phyloP scores from a whole-genome alignment of 2,329 filamentous ascomycete species.

The Chaetomium sp. region DNA sequence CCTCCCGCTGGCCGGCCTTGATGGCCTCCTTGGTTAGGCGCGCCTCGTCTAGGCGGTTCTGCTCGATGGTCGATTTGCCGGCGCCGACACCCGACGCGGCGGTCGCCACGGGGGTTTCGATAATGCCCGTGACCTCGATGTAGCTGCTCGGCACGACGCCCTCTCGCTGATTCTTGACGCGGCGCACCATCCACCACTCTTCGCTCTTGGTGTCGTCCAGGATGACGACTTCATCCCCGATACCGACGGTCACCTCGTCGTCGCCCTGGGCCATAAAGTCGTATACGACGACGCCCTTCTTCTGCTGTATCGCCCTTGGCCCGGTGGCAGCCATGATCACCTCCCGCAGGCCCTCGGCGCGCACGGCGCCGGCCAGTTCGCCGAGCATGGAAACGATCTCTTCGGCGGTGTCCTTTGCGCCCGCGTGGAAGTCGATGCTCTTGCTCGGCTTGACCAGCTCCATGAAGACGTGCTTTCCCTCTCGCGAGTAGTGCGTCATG shows the following conservation, averaged over 20 bases:
- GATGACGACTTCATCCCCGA: slow-evolving; percentile 87
- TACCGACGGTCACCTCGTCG: slow-evolving; percentile 89
- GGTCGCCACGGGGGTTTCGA: slow-evolving; percentile 53
- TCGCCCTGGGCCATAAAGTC: slow-evolving; percentile 97
- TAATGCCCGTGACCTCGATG: slow-evolving; percentile 78
- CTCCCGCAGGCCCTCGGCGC: slow-evolving; percentile 81
- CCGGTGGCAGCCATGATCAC: slow-evolving; percentile 79
- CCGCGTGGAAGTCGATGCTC: slow-evolving; percentile 94
- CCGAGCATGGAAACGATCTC: slow-evolving; percentile 88
- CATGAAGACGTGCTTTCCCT: slow-evolving; percentile 97
- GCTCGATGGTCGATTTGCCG: slow-evolving; percentile 69
- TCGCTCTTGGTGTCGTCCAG: slow-evolving; percentile 90
- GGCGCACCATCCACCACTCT: slow-evolving; percentile 96
- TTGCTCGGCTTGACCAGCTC: slow-evolving; percentile 91
- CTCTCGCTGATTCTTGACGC: slow-evolving; percentile 88
- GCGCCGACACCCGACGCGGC: slow-evolving; percentile 55
- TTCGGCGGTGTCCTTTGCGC: slow-evolving; percentile 92
- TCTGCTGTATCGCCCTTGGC: slow-evolving; percentile 54
- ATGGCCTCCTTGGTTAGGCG: slow-evolving; percentile 79
- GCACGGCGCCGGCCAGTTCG: slow-evolving; percentile 82
- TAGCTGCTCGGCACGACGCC: slow-evolving; percentile 97
- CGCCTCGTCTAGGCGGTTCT: slow-evolving; percentile 78
- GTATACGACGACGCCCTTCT: slow-evolving; percentile 85
- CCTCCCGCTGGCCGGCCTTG: slow-evolving; percentile 60
- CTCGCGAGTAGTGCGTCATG: slow-evolving; percentile 95